Evolutionary conservation across 768 basidiomycete species (phyloP).

Genomic region (Podaxis sp.): DNA sequence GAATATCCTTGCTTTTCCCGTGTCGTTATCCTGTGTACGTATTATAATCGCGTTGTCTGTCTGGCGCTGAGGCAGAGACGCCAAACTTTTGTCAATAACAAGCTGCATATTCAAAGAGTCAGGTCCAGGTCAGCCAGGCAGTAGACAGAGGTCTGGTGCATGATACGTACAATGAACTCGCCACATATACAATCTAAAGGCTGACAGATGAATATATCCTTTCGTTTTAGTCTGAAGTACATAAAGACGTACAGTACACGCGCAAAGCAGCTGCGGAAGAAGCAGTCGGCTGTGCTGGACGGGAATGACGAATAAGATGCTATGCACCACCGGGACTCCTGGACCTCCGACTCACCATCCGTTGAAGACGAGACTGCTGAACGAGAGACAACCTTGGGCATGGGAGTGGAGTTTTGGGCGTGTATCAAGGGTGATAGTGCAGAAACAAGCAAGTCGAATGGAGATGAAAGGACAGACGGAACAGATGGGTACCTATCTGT

Average conservation of each 20-base stretch:
- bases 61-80: constrained; percentile 65
- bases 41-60: constrained; percentile 83
- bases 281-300: constrained; percentile 71
- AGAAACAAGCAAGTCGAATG: neutral
- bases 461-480: neutral
- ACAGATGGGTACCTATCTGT: neutral
- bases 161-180: constrained; percentile 71
- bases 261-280: constrained; percentile 76
- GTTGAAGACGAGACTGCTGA: constrained; percentile 88
- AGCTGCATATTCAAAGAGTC: constrained; percentile 47
- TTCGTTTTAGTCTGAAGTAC: constrained; percentile 6
- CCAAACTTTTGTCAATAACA: constrained; percentile 76
- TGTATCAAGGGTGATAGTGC: neutral
- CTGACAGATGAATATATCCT: constrained; percentile 18
- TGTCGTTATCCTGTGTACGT: constrained; percentile 64
- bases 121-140: neutral
- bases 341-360: constrained; percentile 55
- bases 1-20: constrained; percentile 68
- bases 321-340: neutral
- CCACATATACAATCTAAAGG: constrained; percentile 80
- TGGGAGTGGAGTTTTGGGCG: constrained; percentile 27
- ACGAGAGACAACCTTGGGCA: constrained; percentile 93
- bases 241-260: constrained; percentile 70
- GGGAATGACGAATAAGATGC: constrained; percentile 4
- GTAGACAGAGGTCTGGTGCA: neutral